Evolutionary conservation across 345 rosid genomes (phyloP), one percentile per base, ranked within the genome.

Genomic region (Moringa oleifera): DNA sequence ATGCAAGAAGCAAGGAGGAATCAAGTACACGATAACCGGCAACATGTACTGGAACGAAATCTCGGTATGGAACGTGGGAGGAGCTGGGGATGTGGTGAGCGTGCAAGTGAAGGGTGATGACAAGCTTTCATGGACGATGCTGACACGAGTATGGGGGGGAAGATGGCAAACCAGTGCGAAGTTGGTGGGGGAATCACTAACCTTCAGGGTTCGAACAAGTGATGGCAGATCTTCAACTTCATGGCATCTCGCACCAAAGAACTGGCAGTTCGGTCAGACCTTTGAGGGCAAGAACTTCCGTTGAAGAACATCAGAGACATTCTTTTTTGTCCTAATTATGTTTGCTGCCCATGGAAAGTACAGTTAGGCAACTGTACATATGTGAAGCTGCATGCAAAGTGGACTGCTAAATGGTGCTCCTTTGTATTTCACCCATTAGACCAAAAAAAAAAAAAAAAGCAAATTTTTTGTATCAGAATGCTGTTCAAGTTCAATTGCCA

Each of bases 1-100:
- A 51, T 90, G 97, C 80, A 57, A 64, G 60, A 90, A 79, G 80
- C 55, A 66, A 65, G 97, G 92, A 62, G 97, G 97, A n/a, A 78
- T 90, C 50, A 62, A 75, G 65, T 90, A 84, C 68, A 80, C 80
- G 1, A 69, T 90, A 62, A 75, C 57, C 3, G 93, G 92, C 21
- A 85, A 90, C 66, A 77, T 84, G 11, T 88, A 80, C 59, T 90
- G 84, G 85, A 82, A 80, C 51, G 75, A 79, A 63, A 71, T 86
- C 1, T 62, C 54, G 0, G 81, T 91, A 23, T 67, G 68, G 78
- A 91, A 91, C 47, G 96, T 88, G 0, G 96, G 79, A 0, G 96
- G 93, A 25, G 76, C 85, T 4, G 96, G 97, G 36, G 91, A 91
- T 8, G 76, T 91, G 7, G 54, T 36, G 20, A 61, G 80, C 61